phyloP scores from a whole-genome alignment of 495 filamentous ascomycete genomes.

The Apiosordaria backusii region DNA sequence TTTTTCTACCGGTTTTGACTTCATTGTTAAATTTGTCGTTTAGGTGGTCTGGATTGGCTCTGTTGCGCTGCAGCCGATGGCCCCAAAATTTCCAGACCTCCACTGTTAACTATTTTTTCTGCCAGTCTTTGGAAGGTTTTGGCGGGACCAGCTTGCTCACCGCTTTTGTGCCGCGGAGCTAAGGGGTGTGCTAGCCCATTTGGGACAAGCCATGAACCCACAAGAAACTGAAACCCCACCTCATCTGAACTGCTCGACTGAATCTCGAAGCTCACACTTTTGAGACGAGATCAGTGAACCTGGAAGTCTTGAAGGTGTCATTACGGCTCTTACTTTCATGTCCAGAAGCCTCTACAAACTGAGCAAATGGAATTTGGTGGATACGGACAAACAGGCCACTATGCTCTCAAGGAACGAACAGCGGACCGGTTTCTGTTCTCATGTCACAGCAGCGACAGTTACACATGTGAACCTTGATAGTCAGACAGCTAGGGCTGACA shows the following conservation, averaged over 20 bases:
- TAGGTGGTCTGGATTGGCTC: constrained; percentile 17
- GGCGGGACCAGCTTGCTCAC: constrained; percentile 24
- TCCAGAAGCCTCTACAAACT: not conserved
- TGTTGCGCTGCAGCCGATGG: constrained; percentile 17
- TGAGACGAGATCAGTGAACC: too few relatives aligned
- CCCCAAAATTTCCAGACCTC: constrained; percentile 27
- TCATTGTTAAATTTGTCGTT: constrained; percentile 30
- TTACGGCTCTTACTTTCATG: not conserved
- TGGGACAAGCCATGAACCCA: not conserved
- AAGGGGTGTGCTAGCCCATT: constrained; percentile 2
- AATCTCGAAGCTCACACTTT: not conserved
- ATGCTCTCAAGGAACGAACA: not conserved
- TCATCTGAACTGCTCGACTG: constrained; percentile 1
- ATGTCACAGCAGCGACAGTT: not conserved
- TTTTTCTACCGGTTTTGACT: constrained; percentile 33
- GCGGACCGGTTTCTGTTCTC: not conserved
- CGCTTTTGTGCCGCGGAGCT: constrained; percentile 13
- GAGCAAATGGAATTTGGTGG: not conserved
- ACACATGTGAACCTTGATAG: constrained; percentile 16
- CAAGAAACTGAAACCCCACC: not conserved
- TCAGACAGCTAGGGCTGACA: not conserved
- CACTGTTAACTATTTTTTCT: constrained; percentile 33
- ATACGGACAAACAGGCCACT: not conserved
- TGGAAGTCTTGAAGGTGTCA: not conserved
- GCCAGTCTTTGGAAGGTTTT: constrained; percentile 23